phyloP scores from a whole-genome alignment of 140 eudicot species.

The Stevia rebaudiana region DNA sequence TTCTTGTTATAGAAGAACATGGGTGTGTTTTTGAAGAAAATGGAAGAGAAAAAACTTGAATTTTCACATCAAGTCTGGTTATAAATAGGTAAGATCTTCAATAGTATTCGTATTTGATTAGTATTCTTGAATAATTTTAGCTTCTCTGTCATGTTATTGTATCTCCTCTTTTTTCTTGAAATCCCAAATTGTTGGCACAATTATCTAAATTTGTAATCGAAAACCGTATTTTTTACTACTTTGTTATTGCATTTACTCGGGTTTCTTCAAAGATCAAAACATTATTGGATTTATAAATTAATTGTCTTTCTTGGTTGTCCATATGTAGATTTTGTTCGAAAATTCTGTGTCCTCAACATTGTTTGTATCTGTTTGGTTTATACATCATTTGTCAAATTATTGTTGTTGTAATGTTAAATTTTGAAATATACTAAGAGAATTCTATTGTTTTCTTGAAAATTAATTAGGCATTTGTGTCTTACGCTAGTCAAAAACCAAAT shows the following conservation, averaged over 20 bases:
- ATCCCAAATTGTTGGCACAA: background rate
- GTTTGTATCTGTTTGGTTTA: background rate
- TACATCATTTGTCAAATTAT: no score
- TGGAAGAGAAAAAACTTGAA: no score
- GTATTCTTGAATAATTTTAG: no score
- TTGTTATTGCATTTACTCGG: background rate
- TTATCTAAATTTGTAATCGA: background rate
- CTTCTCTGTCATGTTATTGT: no score
- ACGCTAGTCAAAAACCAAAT: no score
- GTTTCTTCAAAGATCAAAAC: background rate
- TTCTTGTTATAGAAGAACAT: no score
- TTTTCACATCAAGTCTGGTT: constrained; percentile 47
- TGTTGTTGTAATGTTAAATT: no score
- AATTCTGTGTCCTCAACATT: background rate
- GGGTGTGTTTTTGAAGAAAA: no score
- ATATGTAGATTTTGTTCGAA: no score
- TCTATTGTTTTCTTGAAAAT: background rate
- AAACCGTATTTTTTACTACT: background rate
- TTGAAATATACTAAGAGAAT: no score
- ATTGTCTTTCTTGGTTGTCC: background rate
- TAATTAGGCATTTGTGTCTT: constrained; percentile 46
- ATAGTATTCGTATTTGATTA: background rate
- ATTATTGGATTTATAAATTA: background rate
- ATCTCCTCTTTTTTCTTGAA: background rate
- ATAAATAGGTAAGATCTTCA: constrained; percentile 42